A percentile compares a stretch with the other conserved stretches of the same genome.
Conservation (phyloP, 371 early-diverging fungal species). For the Saksenaea oblongispora region DNA sequence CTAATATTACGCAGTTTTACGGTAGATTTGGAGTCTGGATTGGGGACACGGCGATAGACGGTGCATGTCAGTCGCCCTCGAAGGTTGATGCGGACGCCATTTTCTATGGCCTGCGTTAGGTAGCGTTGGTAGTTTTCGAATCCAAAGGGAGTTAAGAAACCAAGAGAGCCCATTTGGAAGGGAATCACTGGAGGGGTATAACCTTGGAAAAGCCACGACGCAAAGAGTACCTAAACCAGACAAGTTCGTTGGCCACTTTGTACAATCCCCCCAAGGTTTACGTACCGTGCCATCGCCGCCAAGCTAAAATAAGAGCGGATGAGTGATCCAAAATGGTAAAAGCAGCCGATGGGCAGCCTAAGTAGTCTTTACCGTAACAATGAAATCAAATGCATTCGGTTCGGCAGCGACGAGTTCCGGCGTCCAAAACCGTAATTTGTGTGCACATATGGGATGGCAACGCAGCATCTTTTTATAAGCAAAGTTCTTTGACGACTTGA, state of each 20-base stretch:
- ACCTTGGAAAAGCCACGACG: constrained; percentile 90
- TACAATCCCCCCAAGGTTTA: constrained; percentile 7
- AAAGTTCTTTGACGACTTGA: constrained; percentile 63
- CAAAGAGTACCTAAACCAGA: constrained; percentile 84
- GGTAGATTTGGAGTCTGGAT: constrained; percentile 25
- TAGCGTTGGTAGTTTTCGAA: constrained; percentile 62
- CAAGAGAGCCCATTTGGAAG: constrained; percentile 88
- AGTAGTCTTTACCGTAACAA: constrained; percentile 63
- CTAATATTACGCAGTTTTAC: constrained; percentile 41
- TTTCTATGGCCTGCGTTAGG: constrained; percentile 61
- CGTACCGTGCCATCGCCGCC: constrained; percentile 91
- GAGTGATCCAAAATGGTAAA: not conserved
- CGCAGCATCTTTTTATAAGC: constrained; percentile 43
- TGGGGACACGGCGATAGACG: constrained; percentile 63
- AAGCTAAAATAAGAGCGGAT: constrained; percentile 42
- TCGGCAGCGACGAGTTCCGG: constrained; percentile 68
- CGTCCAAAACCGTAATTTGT: constrained; percentile 76
- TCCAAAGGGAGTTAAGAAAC: constrained; percentile 91
- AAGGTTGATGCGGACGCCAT: constrained; percentile 82
- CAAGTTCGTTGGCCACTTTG: constrained; percentile 66
- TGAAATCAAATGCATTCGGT: constrained; percentile 78
- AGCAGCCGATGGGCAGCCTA: not conserved
- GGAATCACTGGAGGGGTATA: constrained; percentile 92
- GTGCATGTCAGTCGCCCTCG: constrained; percentile 89
- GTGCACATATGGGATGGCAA: constrained; percentile 21